These are phyloP conservation scores for Trichosporon sp. DNA, from an alignment of 1,284 basidiomycete genomes.

Conservation along the genomic window DNA sequence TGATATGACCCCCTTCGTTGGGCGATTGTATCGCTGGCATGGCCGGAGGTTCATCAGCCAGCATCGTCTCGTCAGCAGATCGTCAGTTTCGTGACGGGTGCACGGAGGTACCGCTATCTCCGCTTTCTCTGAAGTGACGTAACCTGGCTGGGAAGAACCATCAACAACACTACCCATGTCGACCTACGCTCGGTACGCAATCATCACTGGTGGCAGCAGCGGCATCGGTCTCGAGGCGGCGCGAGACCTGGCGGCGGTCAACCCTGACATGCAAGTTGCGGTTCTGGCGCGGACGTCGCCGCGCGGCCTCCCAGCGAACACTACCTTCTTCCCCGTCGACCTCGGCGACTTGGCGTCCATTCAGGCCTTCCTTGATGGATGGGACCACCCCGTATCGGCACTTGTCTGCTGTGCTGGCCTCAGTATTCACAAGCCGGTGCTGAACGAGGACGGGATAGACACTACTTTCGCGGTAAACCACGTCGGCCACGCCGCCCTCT, in stretches of 20 bases:
- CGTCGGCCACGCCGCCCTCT: conserved; percentile 25
- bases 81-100: too few species aligned
- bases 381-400: neutral
- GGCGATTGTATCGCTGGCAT: too few species aligned
- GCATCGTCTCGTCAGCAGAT: too few species aligned
- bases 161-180: neutral
- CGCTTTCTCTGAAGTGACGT: neutral
- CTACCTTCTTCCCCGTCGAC: conserved; percentile 8
- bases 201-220: conserved; percentile 13
- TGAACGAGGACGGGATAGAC: conserved; percentile 12
- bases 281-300: conserved; percentile 20
- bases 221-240: conserved; percentile 28
- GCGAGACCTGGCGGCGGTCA: conserved; percentile 10
- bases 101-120: neutral
- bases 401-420: conserved; percentile 10
- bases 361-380: neutral
- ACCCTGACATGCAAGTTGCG: conserved; percentile 22
- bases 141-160: neutral
- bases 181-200: neutral
- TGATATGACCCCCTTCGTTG: too few species aligned
- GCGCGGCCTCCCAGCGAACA: conserved; percentile 19
- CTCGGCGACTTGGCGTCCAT: conserved; percentile 7
- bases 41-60: too few species aligned
- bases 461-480: conserved; percentile 26
- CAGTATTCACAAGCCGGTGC: neutral